Base-by-base conservation (phyloP, 768 basidiomycete species). In the Phaeotremella fagi region DNA sequence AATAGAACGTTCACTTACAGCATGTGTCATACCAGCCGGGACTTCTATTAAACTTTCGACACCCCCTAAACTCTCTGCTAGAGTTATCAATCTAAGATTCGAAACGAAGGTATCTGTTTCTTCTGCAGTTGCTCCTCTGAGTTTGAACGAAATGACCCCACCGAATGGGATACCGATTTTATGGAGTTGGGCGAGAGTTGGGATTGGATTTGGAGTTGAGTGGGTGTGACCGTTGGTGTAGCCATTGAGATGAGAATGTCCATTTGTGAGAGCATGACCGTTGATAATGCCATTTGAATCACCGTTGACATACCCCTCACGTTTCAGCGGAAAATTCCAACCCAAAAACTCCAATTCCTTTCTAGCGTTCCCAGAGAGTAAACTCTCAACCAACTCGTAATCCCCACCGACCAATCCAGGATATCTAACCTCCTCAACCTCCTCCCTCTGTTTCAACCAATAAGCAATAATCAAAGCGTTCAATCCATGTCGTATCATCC, bases 41-140 rank as follows among this genome's bases (percentile, higher is more conserved):
- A 87, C 79, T 73, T 97, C 91, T 0, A 87, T 87, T 28, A 97
- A 75, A 71, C 84, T 86, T 80, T 98, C 94, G 4, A 95, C 88
- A 0, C 91, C 94, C 1, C 94, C 94, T 3, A 97, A 75, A 23
- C 82, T 84, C 80, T 92, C 91, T 0, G 91, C 92, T 12, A 97
- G 78, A 23, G 84, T 80, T 66, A 91, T 90, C 28, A 92, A 68
- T 24, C 81, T 73, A 3, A 83, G 79, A 0, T 80, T 72, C 0
- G 81, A 82, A 51, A 92, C 70, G 77, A 95, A 91, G 54, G 64
- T 77, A 46, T 85, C 80, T 2, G 87, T 85, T 57, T 81, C 79
- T 42, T 55, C 66, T 25, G 59, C 58, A 2, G 53, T 75, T 71
- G 1, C 82, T 80, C 35, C 77, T 73, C 57, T 66, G 45, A 86